A percentile compares a stretch with the other conserved stretches of the same genome.
Conservation (phyloP, 2,329 filamentous ascomycete species). For the Cordyceps cateniannulata region DNA sequence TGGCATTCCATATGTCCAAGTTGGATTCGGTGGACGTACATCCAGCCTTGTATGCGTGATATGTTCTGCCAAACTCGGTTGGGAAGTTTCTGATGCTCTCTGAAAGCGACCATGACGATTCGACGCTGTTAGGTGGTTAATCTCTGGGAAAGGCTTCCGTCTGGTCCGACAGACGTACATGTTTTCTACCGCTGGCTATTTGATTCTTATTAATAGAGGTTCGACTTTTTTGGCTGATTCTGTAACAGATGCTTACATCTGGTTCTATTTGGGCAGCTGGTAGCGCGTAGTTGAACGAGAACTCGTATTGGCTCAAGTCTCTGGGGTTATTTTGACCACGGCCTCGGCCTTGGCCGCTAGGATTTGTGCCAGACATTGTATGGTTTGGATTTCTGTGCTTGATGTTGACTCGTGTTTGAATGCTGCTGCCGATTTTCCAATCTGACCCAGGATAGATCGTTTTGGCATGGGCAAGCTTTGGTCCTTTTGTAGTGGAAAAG, state of each 20-base stretch:
- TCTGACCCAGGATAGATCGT: neutral
- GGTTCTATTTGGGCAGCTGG: constrained; percentile 4
- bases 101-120: constrained; percentile 30
- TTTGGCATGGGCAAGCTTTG: neutral
- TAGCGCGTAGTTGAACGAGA: constrained; percentile 9
- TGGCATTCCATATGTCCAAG: neutral
- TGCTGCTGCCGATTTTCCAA: neutral
- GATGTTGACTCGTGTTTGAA: neutral
- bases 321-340: neutral
- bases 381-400: neutral
- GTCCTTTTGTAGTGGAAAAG: neutral
- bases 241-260: constrained; percentile 4
- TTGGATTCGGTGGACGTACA: constrained; percentile 28
- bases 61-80: constrained; percentile 38
- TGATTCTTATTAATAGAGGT: neutral
- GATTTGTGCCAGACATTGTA: neutral
- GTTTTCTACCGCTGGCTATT: constrained; percentile 8
- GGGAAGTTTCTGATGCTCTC: constrained; percentile 37
- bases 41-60: constrained; percentile 40
- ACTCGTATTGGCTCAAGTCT: constrained; percentile 6
- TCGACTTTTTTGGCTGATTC: too few species aligned
- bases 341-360: neutral
- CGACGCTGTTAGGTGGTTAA: constrained; percentile 14
- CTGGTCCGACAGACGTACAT: constrained; percentile 2
- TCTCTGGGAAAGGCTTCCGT: neutral